These are phyloP conservation scores for Prorocentrum cordatum DNA, from an alignment of 169 alveolate species.

Conservation along the genomic window DNA sequence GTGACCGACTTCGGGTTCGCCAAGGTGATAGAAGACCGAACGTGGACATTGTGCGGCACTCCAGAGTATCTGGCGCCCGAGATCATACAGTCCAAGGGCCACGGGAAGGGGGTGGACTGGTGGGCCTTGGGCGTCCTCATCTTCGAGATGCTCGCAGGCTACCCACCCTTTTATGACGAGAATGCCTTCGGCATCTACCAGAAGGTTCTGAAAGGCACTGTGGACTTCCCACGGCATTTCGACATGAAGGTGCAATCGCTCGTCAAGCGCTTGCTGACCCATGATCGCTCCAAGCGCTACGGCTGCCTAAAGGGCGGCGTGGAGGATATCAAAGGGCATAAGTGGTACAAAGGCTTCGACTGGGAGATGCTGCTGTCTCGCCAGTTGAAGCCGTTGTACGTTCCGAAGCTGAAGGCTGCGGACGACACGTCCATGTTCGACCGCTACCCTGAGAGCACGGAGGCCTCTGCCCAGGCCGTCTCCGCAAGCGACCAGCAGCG, in stretches of 20 bases:
- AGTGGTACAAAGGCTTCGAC: constrained; percentile 40
- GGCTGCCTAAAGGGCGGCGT: constrained; percentile 81
- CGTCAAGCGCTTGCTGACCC: constrained; percentile 82
- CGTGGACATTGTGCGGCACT: constrained; percentile 97
- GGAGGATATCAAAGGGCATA: constrained; percentile 39
- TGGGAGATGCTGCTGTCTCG: not conserved
- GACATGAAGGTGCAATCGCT: constrained; percentile 82
- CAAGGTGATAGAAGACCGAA: constrained; percentile 75
- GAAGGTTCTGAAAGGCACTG: constrained; percentile 82
- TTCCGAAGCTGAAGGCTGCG: constrained; percentile 7
- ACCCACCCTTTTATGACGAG: constrained; percentile 94
- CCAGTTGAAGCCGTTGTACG: not conserved
- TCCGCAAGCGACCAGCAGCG: constrained; percentile 11
- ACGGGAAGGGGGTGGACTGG: constrained; percentile 93
- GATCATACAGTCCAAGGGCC: constrained; percentile 87
- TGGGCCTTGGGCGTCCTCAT: constrained; percentile 95
- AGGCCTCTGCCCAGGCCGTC: constrained; percentile 49
- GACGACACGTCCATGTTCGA: constrained; percentile 53
- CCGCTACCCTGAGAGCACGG: constrained; percentile 60
- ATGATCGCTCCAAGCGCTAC: constrained; percentile 85
- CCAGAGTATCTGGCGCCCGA: constrained; percentile 99
- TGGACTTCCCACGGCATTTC: constrained; percentile 82
- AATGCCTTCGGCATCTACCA: constrained; percentile 93
- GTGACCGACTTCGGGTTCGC: constrained; percentile 89
- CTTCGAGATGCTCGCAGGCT: constrained; percentile 92